phyloP scores from a whole-genome alignment of 352 stramenopile genomes.

The Phytophthora quininea region DNA sequence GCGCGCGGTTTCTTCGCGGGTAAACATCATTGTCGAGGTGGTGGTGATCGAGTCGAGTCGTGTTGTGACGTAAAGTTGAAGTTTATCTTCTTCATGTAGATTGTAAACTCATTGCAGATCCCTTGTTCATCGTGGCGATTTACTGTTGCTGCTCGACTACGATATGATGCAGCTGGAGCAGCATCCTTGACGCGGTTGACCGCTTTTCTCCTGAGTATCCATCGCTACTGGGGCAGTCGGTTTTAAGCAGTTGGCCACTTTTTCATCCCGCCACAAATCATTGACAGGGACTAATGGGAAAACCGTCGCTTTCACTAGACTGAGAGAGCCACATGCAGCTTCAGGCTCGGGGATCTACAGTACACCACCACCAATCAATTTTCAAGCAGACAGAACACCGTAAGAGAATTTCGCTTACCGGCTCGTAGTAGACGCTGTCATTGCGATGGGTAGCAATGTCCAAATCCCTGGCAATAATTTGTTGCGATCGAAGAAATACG shows the following conservation, averaged over 20 bases:
- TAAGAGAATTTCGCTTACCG: conserved; percentile 31
- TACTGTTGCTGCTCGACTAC: too few relatives aligned
- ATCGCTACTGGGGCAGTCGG: conserved; percentile 13
- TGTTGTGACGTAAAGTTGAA: background rate
- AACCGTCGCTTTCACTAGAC: conserved; percentile 53
- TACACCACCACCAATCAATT: background rate
- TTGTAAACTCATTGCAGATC: too few relatives aligned
- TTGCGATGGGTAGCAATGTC: conserved; percentile 76
- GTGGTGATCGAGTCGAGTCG: background rate
- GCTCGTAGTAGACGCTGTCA: conserved; percentile 74
- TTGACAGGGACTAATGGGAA: conserved; percentile 41
- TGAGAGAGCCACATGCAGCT: conserved; percentile 40
- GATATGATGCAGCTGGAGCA: conserved; percentile 38
- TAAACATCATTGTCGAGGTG: background rate
- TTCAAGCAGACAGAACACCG: background rate
- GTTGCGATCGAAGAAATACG: conserved; percentile 59
- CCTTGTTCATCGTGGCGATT: too few relatives aligned
- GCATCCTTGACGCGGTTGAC: conserved; percentile 30
- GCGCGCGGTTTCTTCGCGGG: conserved; percentile 2
- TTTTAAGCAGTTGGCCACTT: conserved; percentile 60
- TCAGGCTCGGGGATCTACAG: conserved; percentile 57
- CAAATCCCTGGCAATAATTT: conserved; percentile 71
- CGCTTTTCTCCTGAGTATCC: conserved; percentile 17
- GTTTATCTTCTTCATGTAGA: background rate
- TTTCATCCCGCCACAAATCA: conserved; percentile 52